Evolutionary conservation across 1,284 basidiomycete genomes (phyloP), one percentile per base, ranked within the genome.

Genomic region (Melampsora larici-populina): DNA sequence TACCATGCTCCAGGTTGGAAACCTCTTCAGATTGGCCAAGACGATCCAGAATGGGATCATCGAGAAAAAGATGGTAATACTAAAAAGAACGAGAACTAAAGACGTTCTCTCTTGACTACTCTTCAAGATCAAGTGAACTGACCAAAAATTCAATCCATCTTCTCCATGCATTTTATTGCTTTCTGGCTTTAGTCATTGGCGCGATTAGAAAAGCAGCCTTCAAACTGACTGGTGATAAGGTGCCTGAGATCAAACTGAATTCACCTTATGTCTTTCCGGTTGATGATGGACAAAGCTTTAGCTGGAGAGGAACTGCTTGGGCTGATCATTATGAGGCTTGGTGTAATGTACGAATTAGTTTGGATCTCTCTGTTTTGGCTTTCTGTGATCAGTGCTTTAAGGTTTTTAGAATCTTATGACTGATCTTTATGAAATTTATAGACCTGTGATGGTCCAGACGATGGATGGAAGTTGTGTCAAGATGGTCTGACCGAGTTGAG

Each of bases 1-100:
- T 82, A 82, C 76, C 82, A 81, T 81, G 36, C 68, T 31, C 75
- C 75, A 21, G 75, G 75, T 31, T 77, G 75, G 75, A 64, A 69
- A 31, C 75, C 75, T n/a, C 24, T 31, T 55, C 36, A 60, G 64
- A 55, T 70, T 11, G 21, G 40, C 15, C 26, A 74, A 11, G 63
- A 65, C n/a, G 15, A 40, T 33, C 66, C 36, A 11, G 75, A 77
- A 77, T 77, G 75, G 75, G 75, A 77, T 62, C 60, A 70, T 40
- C 21, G 75, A 48, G 75, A 77, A 48, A 66, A 67, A 46, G 75
- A 77, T 31, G 46, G 66, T 68, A 46, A 46, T 31, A 31, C 31
- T 31, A 31, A 31, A 9, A 8, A 40, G 40, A 40, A 3, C 9
- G 9, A 40, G 7, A 9, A 1, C 40, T 40, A 8, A 31, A 26